Percentiles rank a stretch among this genome's conserved stretches.
Evolutionary conservation across 1,284 basidiomycete species (phyloP).

Genomic region (Pseudozyma tsukubaensis): DNA sequence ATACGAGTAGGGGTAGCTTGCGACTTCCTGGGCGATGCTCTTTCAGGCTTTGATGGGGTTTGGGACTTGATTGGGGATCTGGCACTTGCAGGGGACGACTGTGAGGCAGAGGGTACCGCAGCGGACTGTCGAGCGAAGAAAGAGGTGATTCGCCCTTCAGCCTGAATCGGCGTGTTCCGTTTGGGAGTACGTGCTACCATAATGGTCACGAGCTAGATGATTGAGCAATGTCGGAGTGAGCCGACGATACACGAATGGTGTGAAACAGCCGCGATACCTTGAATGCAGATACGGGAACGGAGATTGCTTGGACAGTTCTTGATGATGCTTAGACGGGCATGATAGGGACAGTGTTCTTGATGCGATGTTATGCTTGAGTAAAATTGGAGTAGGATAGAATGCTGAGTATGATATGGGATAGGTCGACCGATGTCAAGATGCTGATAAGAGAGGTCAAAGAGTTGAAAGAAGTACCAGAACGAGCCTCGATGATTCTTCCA

Average conservation of each 20-base stretch:
- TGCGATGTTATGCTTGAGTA: no score
- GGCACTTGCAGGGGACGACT: slow-evolving; percentile 3
- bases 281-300: no score
- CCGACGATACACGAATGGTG: background rate
- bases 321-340: no score
- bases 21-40: slow-evolving; percentile 13
- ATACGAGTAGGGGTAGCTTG: background rate
- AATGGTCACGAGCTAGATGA: background rate
- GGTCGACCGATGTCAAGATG: no score
- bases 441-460: no score
- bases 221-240: background rate
- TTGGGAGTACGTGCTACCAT: slow-evolving; percentile 24
- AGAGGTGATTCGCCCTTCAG: slow-evolving; percentile 38
- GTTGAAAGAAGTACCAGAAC: no score
- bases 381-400: no score
- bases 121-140: slow-evolving; percentile 26
- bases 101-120: slow-evolving; percentile 7
- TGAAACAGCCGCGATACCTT: background rate
- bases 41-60: background rate
- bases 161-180: slow-evolving; percentile 23
- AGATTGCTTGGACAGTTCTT: no score
- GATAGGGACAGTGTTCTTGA: no score
- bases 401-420: no score
- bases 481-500: no score
- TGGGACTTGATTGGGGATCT: background rate